Evolutionary conservation across 108 stramenopile genomes (phyloP), one percentile per base, ranked within the genome.

Genomic region (Parietichytrium sp.): DNA sequence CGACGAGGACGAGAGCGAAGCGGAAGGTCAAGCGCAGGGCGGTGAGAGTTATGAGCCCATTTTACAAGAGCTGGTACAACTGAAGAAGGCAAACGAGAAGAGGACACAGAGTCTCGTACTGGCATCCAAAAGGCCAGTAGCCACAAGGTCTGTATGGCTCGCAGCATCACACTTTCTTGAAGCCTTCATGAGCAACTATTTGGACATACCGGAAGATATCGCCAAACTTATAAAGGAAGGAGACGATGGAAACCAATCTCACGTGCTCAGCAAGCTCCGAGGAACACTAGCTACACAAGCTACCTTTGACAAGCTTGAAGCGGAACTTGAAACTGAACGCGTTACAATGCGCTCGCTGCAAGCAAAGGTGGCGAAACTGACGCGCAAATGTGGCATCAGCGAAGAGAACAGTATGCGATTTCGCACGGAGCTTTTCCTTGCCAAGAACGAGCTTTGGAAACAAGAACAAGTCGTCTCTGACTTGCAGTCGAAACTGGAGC

Each of bases 381-480:
- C 36, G 42, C 61, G 45, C 61, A 72, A 72, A 27, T 72, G 38
- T 7, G 45, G 25, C 7, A 13, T 72, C 12, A 18, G 16, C 42
- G 38, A 45, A 25, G 61, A 72, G 20, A 72, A 72, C 33, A 33
- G 42, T 10, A 27, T n/a, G 16, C 23, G 38, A 25, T 42, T 72
- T 10, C 61, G 61, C 10, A 72, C 61, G 20, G 61, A 72, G 42
- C 33, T 72, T 6, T 72, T 72, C 20, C 33, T 72, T n/a, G 61
- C 61, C 8, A 33, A 45, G 38, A 72, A 72, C 45, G 61, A 72
- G 20, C 61, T 72, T 16, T 72, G 61, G 61, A 72, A 42, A 38
- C 36, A 72, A 20, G 38, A 72, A 42, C 61, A 72, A 25, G 61
- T 72, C 0, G 61, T 45, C 0, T 23, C 10, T 20, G 61, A 72